Base-by-base conservation (phyloP, 1,284 basidiomycete genomes). In the Xanthoconium separans region DNA sequence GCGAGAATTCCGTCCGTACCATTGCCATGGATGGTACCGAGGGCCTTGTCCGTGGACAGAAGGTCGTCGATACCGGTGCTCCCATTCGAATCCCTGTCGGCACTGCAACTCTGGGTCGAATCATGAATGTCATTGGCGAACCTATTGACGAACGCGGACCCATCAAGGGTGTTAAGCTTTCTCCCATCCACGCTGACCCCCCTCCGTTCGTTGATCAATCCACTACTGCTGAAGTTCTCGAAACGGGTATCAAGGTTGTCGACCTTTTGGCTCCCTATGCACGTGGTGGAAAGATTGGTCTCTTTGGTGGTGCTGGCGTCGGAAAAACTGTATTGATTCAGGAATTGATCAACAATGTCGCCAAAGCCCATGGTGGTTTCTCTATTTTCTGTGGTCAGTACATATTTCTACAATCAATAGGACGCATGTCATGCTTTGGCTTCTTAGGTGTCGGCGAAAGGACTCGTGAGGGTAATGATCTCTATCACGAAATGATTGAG, bases 301-400 rank as follows among this genome's bases (percentile, higher is more conserved):
- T 99, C 69, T 97, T 99, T 80, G 96, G 96, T 73, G 96, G 96
- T 91, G 96, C 96, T 72, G 96, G 96, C 91, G 96, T 99, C 82
- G 96, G 96, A 69, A 98, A 98, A 86, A 98, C 96, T 59, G 96
- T 98, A 73, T 82, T 98, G 75, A 98, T 98, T 77, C 93, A 95
- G 76, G 95, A 98, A 76, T 88, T 99, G 70, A 99, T 99, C 82
- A 98, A 99, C 89, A 98, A 99, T 83, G 95, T 99, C 73, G 96
- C 96, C 73, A 99, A 98, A 83, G 96, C 96, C 55, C 96, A 98
- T 77, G 96, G 96, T 95, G 96, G 96, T 95, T 98, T 97, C 91
- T 99, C 96, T 50, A 98, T 98, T 75, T 98, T 98, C 88, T 97
- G 95, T 72, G 93, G 93, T 92, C 73, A 61, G 84, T 76, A n/a